phyloP scores from a whole-genome alignment of 2,329 filamentous ascomycete genomes.

The Nigrospora osmanthi region DNA sequence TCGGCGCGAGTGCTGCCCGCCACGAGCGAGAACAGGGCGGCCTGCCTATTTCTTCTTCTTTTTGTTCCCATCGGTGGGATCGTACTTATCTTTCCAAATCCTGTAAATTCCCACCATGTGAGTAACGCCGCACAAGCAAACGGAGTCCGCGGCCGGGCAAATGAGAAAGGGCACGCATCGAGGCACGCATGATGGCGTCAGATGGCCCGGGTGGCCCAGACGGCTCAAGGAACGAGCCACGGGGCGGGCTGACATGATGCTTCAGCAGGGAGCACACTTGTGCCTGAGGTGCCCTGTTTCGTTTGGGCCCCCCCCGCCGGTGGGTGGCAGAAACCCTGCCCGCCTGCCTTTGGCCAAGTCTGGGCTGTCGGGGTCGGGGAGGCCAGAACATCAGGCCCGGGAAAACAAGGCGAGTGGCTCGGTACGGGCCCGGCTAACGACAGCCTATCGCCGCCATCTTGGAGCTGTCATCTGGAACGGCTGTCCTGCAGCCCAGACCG shows the following conservation, averaged over 20 bases:
- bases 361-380: background rate
- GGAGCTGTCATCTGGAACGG: conserved; percentile 22
- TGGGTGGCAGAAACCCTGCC: no score
- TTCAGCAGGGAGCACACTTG: no score
- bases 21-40: background rate
- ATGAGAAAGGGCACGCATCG: background rate
- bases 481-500: conserved; percentile 7
- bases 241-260: no score
- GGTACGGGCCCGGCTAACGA: conserved; percentile 10
- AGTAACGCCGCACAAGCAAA: conserved; percentile 8
- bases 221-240: no score
- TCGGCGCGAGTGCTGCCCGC: no score
- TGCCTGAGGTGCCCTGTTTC: no score
- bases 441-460: conserved; percentile 23
- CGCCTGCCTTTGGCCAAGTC: no score
- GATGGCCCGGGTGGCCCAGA: no score
- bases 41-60: conserved; percentile 28
- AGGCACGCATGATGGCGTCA: no score
- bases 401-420: conserved; percentile 16
- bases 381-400: conserved; percentile 4
- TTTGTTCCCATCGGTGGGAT: conserved; percentile 32
- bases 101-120: conserved; percentile 35
- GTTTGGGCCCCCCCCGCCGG: no score
- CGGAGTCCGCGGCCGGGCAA: conserved; percentile 1
- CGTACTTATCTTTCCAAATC: conserved; percentile 99